Evolutionary conservation across 371 early-diverging fungal genomes (phyloP).

Genomic region (Homolaphlyctis polyrhiza): DNA sequence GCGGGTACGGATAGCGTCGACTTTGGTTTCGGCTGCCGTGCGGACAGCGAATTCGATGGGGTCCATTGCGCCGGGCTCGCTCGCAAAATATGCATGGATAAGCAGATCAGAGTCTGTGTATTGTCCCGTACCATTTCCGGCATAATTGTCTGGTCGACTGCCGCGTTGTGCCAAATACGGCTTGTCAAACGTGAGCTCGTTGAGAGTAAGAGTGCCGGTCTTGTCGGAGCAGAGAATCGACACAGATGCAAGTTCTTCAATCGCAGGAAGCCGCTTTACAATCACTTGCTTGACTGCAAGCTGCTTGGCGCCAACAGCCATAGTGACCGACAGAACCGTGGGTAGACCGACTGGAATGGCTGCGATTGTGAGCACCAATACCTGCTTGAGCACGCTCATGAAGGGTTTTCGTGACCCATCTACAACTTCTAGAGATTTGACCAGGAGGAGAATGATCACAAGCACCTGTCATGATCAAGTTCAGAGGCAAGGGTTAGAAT

Average conservation of each 20-base stretch:
- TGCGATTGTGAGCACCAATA: slow-evolving; percentile 86
- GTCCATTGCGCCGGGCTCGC: slow-evolving; percentile 85
- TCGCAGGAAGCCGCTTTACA: slow-evolving; percentile 86
- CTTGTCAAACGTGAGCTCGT: slow-evolving; percentile 74
- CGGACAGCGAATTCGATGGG: slow-evolving; percentile 87
- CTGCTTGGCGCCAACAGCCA: slow-evolving; percentile 91
- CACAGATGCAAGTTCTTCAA: slow-evolving; percentile 91
- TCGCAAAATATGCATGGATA: slow-evolving; percentile 74
- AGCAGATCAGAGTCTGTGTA: slow-evolving; percentile 74
- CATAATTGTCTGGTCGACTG: slow-evolving; percentile 14
- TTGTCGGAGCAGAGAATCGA: slow-evolving; percentile 89
- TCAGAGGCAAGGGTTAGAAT: not conserved
- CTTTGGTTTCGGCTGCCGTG: slow-evolving; percentile 65
- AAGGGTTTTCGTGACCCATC: slow-evolving; percentile 25
- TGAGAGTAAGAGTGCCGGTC: slow-evolving; percentile 91
- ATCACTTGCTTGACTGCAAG: slow-evolving; percentile 87
- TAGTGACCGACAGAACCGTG: slow-evolving; percentile 91
- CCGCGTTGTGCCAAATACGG: slow-evolving; percentile 66
- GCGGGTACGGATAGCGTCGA: slow-evolving; percentile 54
- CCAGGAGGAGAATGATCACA: slow-evolving; percentile 67
- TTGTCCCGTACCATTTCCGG: slow-evolving; percentile 17
- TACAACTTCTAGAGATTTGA: slow-evolving; percentile 15
- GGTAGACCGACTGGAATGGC: slow-evolving; percentile 94
- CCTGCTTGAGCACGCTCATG: slow-evolving; percentile 66
- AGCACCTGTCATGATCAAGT: slow-evolving; percentile 28